These are phyloP conservation scores for Hapsidospora chrysogenum DNA, from an alignment of 495 filamentous ascomycete genomes.

Conservation along the genomic window DNA sequence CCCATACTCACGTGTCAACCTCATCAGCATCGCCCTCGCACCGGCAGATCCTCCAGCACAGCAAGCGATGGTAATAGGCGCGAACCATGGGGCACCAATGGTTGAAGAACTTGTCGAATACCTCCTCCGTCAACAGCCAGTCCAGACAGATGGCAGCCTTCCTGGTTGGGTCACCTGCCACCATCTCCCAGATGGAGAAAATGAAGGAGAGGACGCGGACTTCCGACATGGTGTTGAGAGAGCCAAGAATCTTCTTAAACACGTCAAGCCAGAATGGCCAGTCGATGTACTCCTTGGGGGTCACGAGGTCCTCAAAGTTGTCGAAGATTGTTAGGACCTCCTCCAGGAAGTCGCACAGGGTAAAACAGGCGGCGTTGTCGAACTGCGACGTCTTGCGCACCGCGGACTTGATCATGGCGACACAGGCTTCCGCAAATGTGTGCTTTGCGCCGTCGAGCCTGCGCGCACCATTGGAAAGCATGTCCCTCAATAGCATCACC, in stretches of 20 bases:
- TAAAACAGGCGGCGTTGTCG: conserved; percentile 79
- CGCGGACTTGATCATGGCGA: conserved; percentile 51
- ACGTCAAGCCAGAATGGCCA: conserved; percentile 87
- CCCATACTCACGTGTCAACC: conserved; percentile 47
- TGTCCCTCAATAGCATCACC: conserved; percentile 72
- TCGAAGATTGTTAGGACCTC: conserved; percentile 37
- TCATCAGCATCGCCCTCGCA: conserved; percentile 51
- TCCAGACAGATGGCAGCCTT: conserved; percentile 59
- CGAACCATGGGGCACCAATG: conserved; percentile 99
- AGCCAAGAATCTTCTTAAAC: conserved; percentile 65
- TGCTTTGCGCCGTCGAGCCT: conserved; percentile 35
- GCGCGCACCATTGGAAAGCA: conserved; percentile 52
- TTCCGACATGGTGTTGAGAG: conserved; percentile 88
- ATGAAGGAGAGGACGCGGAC: conserved; percentile 78
- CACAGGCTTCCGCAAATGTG: conserved; percentile 68
- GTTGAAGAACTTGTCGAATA: conserved; percentile 76
- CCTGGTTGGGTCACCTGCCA: conserved; percentile 46
- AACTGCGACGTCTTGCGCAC: conserved; percentile 65
- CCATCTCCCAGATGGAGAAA: conserved; percentile 63
- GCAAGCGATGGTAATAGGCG: conserved; percentile 82
- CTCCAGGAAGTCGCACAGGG: conserved; percentile 84
- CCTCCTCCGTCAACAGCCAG: conserved; percentile 62
- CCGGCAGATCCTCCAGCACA: conserved; percentile 84
- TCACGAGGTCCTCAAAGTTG: conserved; percentile 24
- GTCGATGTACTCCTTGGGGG: conserved; percentile 38